Conservation (phyloP, 345 rosid genomes). For the Lepidium sativum region DNA sequence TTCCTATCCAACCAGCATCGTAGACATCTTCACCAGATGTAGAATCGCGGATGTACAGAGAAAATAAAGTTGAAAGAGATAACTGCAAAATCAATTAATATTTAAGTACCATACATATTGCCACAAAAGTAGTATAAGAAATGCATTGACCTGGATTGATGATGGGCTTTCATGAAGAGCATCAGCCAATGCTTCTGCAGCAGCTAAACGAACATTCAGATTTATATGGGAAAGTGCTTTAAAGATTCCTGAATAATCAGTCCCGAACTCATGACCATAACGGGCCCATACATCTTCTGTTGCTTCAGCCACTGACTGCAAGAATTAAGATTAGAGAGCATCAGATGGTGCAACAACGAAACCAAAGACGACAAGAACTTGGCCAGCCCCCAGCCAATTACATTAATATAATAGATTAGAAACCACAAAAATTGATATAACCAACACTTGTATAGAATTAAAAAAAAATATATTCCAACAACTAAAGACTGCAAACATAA, state of each 20-base stretch:
- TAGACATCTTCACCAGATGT: constrained; percentile 43
- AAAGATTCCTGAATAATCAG: constrained; percentile 84
- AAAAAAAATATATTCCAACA: not conserved
- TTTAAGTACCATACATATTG: constrained; percentile 16
- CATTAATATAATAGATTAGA: not conserved
- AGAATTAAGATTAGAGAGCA: constrained; percentile 1
- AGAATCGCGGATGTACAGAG: constrained; percentile 72
- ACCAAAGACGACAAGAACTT: not conserved
- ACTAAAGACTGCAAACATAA: constrained; percentile 3
- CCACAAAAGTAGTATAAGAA: constrained; percentile 7
- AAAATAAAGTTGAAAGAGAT: constrained; percentile 82
- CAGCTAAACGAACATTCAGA: constrained; percentile 79
- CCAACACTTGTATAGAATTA: not conserved
- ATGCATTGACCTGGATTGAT: constrained; percentile 58
- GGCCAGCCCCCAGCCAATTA: not conserved
- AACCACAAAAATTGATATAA: not conserved
- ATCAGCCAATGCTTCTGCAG: constrained; percentile 96
- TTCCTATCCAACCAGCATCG: constrained; percentile 89
- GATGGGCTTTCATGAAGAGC: constrained; percentile 90
- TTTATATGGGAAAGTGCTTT: constrained; percentile 79
- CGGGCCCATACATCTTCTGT: constrained; percentile 96
- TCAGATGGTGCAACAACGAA: constrained; percentile 3
- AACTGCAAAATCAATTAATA: constrained; percentile 41
- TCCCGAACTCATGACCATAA: constrained; percentile 81
- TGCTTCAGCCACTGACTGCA: constrained; percentile 80